Percentiles rank a stretch among this genome's conserved stretches.
Conservation (phyloP, 2,329 filamentous ascomycete species). For the Phaeophleospora eucalypticola region DNA sequence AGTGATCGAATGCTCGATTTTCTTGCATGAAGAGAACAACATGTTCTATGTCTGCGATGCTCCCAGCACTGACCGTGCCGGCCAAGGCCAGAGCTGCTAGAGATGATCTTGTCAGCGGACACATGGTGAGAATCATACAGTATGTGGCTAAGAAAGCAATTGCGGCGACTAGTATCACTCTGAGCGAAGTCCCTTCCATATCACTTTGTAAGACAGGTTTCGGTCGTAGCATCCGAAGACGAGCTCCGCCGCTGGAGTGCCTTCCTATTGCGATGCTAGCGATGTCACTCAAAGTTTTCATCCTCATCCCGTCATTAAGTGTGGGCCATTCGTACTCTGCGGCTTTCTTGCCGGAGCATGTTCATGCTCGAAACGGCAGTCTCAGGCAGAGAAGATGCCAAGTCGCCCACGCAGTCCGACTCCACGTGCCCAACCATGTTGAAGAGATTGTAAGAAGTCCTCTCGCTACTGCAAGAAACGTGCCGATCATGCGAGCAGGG, state of each 20-base stretch:
- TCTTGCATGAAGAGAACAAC: constrained; percentile 57
- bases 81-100: constrained; percentile 4
- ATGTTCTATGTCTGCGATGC: constrained; percentile 49
- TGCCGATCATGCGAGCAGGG: constrained; percentile 1
- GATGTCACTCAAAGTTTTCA: no score
- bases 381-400: background rate
- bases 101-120: constrained; percentile 2
- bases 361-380: background rate
- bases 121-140: constrained; percentile 6
- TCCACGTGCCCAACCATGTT: constrained; percentile 2
- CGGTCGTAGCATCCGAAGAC: background rate
- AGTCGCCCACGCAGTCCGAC: background rate
- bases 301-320: no score
- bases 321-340: background rate
- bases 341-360: background rate
- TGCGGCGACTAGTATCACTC: background rate
- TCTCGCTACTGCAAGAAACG: constrained; percentile 2
- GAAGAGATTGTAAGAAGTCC: background rate
- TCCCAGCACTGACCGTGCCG: constrained; percentile 13
- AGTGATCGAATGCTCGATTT: constrained; percentile 44
- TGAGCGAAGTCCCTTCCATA: background rate
- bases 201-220: background rate
- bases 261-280: constrained; percentile 3
- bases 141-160: background rate
- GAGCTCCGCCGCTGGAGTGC: background rate